These are phyloP conservation scores for Aspergillus jensenii DNA, from an alignment of 2,329 filamentous ascomycete genomes.

Conservation along the genomic window DNA sequence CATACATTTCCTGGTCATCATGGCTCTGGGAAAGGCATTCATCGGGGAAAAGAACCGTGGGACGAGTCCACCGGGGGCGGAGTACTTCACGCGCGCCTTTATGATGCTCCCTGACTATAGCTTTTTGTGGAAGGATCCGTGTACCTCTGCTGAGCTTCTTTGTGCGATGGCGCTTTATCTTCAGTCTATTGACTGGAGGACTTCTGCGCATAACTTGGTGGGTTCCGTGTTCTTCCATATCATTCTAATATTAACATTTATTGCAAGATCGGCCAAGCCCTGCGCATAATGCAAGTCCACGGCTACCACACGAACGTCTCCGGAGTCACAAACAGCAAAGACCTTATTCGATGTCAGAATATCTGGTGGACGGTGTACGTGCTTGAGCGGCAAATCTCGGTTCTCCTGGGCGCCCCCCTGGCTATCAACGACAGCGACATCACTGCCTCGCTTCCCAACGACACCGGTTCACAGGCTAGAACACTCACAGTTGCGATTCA, in stretches of 20 bases:
- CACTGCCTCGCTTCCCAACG: background rate
- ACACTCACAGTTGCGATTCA: background rate
- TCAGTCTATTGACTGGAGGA: conserved; percentile 9
- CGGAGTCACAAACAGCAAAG: background rate
- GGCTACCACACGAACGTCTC: conserved; percentile 3
- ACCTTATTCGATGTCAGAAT: conserved; percentile 1
- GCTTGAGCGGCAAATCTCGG: conserved; percentile 6
- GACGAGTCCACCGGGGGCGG: background rate
- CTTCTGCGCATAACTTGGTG: conserved; percentile 6
- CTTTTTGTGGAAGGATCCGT: conserved; percentile 3
- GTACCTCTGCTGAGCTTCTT: conserved; percentile 2
- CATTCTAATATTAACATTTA: too few species aligned
- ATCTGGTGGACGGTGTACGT: conserved; percentile 9
- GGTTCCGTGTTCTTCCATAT: background rate
- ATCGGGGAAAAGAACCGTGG: conserved; percentile 1
- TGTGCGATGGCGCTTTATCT: conserved; percentile 9
- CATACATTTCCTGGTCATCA: conserved; percentile 6
- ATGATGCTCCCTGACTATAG: conserved; percentile 8
- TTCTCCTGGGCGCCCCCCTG: background rate
- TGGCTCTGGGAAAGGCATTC: conserved; percentile 7
- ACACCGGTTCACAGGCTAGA: background rate
- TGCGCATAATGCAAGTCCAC: conserved; percentile 1
- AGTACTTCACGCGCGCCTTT: conserved; percentile 4
- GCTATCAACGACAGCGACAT: conserved; percentile 1
- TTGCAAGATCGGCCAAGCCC: conserved; percentile 4